phyloP scores from a whole-genome alignment of 2,329 filamentous ascomycete genomes.

The Fusarium aywerte region DNA sequence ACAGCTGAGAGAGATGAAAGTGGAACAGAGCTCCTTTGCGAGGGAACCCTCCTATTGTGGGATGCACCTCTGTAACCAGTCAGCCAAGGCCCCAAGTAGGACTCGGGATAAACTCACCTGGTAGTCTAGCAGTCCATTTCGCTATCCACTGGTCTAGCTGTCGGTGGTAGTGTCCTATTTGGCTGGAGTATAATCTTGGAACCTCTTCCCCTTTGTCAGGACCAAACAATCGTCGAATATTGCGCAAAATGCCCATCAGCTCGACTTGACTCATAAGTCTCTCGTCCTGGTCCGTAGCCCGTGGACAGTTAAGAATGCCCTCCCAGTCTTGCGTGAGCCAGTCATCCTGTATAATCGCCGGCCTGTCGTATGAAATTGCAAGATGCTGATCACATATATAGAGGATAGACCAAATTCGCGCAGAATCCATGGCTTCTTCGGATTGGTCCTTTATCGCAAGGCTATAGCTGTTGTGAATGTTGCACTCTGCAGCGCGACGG shows the following conservation, averaged over 20 bases:
- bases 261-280: slow-evolving; percentile 68
- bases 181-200: slow-evolving; percentile 61
- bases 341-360: slow-evolving; percentile 68
- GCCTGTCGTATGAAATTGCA: slow-evolving; percentile 68
- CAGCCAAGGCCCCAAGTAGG: rapidly evolving
- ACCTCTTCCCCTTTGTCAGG: slow-evolving; percentile 64
- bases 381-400: slow-evolving; percentile 72
- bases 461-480: slow-evolving; percentile 56
- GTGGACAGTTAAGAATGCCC: slow-evolving; percentile 60
- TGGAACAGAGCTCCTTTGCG: slow-evolving; percentile 55
- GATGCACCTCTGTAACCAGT: slow-evolving; percentile 42
- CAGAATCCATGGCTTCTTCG: slow-evolving; percentile 61
- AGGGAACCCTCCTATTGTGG: slow-evolving; percentile 54
- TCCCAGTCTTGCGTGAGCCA: slow-evolving; percentile 67
- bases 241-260: slow-evolving; percentile 66
- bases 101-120: slow-evolving; percentile 37
- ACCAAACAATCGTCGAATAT: slow-evolving; percentile 65
- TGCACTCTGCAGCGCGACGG: slow-evolving; percentile 60
- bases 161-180: slow-evolving; percentile 51
- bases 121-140: slow-evolving; percentile 49
- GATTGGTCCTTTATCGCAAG: slow-evolving; percentile 52
- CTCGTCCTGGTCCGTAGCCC: slow-evolving; percentile 64
- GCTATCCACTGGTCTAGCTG: slow-evolving; percentile 54
- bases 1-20: slow-evolving; percentile 56
- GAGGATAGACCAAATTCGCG: slow-evolving; percentile 70